Evolutionary conservation across 768 basidiomycete species (phyloP).

Genomic region (Mycena olivaceomarginata): DNA sequence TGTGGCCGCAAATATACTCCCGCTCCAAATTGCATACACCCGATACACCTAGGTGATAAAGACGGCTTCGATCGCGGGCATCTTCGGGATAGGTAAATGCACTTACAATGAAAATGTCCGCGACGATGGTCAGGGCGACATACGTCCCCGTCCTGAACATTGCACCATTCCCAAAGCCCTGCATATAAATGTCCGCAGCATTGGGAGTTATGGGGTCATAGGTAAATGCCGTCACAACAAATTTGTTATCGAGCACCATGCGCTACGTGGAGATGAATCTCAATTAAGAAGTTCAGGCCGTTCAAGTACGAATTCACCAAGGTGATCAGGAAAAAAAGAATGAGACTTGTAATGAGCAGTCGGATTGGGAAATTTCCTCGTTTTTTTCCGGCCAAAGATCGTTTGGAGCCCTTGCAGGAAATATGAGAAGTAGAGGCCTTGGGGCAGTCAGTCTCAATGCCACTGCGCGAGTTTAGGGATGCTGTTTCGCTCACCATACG

Average conservation of each 20-base stretch:
- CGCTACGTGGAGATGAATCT: constrained; percentile 12
- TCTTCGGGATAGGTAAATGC: not conserved
- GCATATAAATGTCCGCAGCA: constrained; percentile 38
- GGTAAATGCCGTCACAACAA: constrained; percentile 34
- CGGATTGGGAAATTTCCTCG: constrained; percentile 1
- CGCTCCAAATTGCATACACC: constrained; percentile 35
- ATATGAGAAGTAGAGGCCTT: constrained; percentile 35
- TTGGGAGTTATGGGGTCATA: constrained; percentile 29
- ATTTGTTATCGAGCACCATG: constrained; percentile 41
- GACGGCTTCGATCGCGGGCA: not conserved
- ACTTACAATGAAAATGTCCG: constrained; percentile 41
- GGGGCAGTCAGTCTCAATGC: not conserved
- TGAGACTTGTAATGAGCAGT: constrained; percentile 20
- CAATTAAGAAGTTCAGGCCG: not conserved
- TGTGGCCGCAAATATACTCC: constrained; percentile 17
- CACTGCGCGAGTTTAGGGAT: too few species aligned
- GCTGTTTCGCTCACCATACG: constrained; percentile 26
- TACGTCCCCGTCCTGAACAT: constrained; percentile 43
- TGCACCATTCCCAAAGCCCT: constrained; percentile 36
- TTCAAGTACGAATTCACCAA: constrained; percentile 6
- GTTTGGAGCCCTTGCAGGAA: constrained; percentile 27
- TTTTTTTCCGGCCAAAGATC: constrained; percentile 21
- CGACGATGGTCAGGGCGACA: constrained; percentile 39
- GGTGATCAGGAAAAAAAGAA: constrained; percentile 40
- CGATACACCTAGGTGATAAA: constrained; percentile 28